phyloP scores from a whole-genome alignment of 2,329 filamentous ascomycete genomes.

The Aureobasidium sp. region DNA sequence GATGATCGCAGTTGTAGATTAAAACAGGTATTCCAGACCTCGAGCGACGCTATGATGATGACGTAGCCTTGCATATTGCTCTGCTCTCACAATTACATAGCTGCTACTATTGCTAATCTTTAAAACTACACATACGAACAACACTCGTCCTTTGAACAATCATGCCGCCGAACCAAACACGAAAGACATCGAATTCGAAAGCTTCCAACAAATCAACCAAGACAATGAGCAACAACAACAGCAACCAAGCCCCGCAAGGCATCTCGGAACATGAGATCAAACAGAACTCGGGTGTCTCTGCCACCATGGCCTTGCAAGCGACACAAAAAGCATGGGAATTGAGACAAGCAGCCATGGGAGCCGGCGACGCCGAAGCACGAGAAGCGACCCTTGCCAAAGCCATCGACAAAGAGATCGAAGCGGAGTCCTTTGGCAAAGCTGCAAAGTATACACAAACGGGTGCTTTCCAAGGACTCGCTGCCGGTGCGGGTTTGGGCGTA shows the following conservation, averaged over 20 bases:
- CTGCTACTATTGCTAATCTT: background rate
- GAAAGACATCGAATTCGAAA: background rate
- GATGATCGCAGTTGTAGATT: background rate
- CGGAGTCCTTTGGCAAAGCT: slow-evolving; percentile 34
- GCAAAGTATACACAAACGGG: slow-evolving; percentile 33
- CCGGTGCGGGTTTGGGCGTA: slow-evolving; percentile 31
- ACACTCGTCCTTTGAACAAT: background rate
- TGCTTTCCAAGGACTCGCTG: slow-evolving; percentile 32
- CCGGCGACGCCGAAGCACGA: slow-evolving; percentile 30
- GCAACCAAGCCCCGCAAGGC: background rate
- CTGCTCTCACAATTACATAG: background rate
- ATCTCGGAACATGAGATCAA: slow-evolving; percentile 32
- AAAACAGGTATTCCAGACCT: slow-evolving; percentile 1
- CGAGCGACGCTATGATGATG: background rate
- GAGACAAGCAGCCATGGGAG: slow-evolving; percentile 33
- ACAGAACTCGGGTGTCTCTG: slow-evolving; percentile 31
- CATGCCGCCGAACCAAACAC: slow-evolving; percentile 1
- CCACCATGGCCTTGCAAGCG: slow-evolving; percentile 29
- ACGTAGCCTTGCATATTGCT: background rate
- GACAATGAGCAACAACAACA: background rate
- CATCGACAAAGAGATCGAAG: slow-evolving; percentile 34
- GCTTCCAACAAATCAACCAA: background rate
- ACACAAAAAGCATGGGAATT: slow-evolving; percentile 32
- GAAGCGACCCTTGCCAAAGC: slow-evolving; percentile 33
- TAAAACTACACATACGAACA: background rate